Percentiles rank a stretch among this genome's conserved stretches.
phyloP scores from a whole-genome alignment of 371 early-diverging fungal species.

The Apophysomyces trapeziformis region DNA sequence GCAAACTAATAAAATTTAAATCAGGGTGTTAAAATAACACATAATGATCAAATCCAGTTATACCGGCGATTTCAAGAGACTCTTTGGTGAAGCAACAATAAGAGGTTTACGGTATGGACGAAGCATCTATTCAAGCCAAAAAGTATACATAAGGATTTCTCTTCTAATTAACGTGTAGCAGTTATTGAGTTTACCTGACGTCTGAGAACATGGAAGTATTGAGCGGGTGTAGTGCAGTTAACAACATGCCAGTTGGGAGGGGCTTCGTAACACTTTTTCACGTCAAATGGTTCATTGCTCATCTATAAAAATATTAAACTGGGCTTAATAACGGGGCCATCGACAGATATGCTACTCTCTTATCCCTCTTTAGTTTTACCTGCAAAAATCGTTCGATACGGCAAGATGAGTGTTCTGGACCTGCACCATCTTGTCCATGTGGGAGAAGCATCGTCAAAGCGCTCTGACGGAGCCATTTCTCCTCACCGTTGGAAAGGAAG shows the following conservation, averaged over 20 bases:
- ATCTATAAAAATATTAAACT: constrained; percentile 43
- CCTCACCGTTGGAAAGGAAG: constrained; percentile 86
- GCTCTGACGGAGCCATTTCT: constrained; percentile 93
- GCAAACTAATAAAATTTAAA: constrained; percentile 43
- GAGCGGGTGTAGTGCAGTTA: constrained; percentile 93
- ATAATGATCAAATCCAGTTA: neutral
- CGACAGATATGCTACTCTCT: no score
- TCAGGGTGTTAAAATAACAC: no score
- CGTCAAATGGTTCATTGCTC: constrained; percentile 79
- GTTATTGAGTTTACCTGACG: constrained; percentile 69
- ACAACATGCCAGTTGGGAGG: constrained; percentile 94
- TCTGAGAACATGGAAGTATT: constrained; percentile 94
- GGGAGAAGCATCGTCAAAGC: constrained; percentile 93
- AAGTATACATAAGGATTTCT: neutral
- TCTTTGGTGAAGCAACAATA: constrained; percentile 89
- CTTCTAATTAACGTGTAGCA: neutral
- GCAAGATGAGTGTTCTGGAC: constrained; percentile 94
- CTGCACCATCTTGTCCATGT: constrained; percentile 97
- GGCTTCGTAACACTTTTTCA: constrained; percentile 45
- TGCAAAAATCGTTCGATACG: constrained; percentile 96
- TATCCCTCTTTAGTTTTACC: constrained; percentile 38
- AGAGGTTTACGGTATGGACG: constrained; percentile 92
- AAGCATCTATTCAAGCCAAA: constrained; percentile 50
- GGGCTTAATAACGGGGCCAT: no score
- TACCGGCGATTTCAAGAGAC: constrained; percentile 66